Evolutionary conservation across 164 flowering plant genomes (phyloP).

Genomic region (Hamamelis virginiana): DNA sequence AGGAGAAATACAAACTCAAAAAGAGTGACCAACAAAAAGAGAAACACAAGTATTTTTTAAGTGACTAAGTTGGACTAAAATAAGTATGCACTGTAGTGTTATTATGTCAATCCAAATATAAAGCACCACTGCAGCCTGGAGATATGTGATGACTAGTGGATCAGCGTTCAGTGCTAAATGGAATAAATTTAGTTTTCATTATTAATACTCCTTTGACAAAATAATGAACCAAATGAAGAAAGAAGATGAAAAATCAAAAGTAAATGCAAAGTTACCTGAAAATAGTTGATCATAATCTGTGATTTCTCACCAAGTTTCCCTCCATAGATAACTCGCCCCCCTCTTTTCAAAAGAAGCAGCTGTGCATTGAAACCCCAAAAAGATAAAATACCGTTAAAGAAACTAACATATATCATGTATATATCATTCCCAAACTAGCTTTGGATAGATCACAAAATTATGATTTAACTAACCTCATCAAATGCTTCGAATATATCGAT

Average conservation of each 20-base stretch:
- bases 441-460: not conserved
- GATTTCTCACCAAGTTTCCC: constrained; percentile 81
- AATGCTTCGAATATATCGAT: constrained; percentile 96
- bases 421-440: not conserved
- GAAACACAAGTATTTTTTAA: too few relatives aligned
- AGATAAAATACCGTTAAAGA: not conserved
- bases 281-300: constrained; percentile 67
- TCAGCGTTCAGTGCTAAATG: too few relatives aligned
- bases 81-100: too few relatives aligned
- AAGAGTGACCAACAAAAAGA: too few relatives aligned
- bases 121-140: too few relatives aligned
- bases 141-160: too few relatives aligned
- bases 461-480: constrained; percentile 68
- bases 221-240: not conserved
- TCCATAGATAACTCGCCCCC: constrained; percentile 88
- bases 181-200: too few relatives aligned
- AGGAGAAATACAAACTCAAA: too few relatives aligned
- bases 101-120: too few relatives aligned
- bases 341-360: constrained; percentile 95
- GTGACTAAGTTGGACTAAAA: too few relatives aligned
- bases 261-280: constrained; percentile 50
- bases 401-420: not conserved
- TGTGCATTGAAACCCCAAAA: constrained; percentile 26
- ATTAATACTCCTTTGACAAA: not conserved
- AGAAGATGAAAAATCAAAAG: not conserved